These are phyloP conservation scores for Corynascus novoguineensis DNA, from an alignment of 495 filamentous ascomycete species.

Conservation along the genomic window DNA sequence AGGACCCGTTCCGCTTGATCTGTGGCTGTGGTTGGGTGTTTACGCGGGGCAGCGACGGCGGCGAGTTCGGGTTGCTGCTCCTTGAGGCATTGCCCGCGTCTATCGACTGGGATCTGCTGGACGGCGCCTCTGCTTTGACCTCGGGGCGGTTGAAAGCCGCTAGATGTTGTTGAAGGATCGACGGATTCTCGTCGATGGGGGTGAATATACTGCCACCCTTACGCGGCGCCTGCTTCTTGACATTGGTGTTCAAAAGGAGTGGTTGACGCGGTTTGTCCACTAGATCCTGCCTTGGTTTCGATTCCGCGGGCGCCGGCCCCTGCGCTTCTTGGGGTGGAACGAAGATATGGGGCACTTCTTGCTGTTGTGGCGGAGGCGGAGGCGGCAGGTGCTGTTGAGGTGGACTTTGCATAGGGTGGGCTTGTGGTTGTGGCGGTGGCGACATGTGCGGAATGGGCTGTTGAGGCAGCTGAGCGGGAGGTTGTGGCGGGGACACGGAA, in stretches of 20 bases:
- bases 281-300: slow-evolving; percentile 41
- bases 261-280: slow-evolving; percentile 32
- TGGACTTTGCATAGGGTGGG: slow-evolving; percentile 32
- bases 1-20: slow-evolving; percentile 45
- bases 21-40: slow-evolving; percentile 37
- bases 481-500: slow-evolving; percentile 34
- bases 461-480: slow-evolving; percentile 35
- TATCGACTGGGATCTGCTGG: slow-evolving; percentile 56
- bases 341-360: slow-evolving; percentile 40
- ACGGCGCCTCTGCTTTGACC: slow-evolving; percentile 39
- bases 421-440: slow-evolving; percentile 38
- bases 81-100: slow-evolving; percentile 54
- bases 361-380: slow-evolving; percentile 30
- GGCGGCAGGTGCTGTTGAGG: slow-evolving; percentile 36
- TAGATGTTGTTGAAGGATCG: slow-evolving; percentile 81
- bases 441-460: slow-evolving; percentile 32
- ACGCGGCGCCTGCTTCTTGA: slow-evolving; percentile 64
- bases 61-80: slow-evolving; percentile 40
- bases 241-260: slow-evolving; percentile 43
- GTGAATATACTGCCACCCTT: slow-evolving; percentile 95
- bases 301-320: slow-evolving; percentile 41
- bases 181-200: slow-evolving; percentile 88
- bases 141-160: slow-evolving; percentile 49
- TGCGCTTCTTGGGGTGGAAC: slow-evolving; percentile 29
- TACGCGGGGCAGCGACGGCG: slow-evolving; percentile 45